phyloP scores from a whole-genome alignment of 2,329 filamentous ascomycete species.

The Nigrospora oryzae region DNA sequence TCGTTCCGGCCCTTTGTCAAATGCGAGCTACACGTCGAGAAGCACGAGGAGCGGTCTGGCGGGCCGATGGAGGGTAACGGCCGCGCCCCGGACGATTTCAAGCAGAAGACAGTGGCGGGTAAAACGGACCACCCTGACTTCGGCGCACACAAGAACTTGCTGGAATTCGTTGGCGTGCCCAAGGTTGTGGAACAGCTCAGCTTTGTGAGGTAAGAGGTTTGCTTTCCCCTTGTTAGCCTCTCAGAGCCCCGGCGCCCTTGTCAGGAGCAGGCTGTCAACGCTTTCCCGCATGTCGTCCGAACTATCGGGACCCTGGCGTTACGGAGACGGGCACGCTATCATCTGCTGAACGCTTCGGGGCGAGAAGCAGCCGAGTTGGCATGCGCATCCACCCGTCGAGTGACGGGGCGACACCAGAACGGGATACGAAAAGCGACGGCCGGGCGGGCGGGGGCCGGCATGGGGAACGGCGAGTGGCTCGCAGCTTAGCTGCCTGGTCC shows the following conservation, averaged over 20 bases:
- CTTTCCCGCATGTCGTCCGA: constrained; percentile 5
- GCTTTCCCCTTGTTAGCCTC: not conserved
- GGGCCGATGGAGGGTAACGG: constrained; percentile 28
- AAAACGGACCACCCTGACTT: constrained; percentile 59
- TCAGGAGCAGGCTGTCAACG: no score
- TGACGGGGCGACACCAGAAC: constrained; percentile 3
- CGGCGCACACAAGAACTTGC: constrained; percentile 35
- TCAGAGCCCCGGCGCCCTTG: no score
- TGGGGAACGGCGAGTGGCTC: no score
- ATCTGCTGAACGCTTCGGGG: constrained; percentile 9
- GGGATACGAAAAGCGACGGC: no score
- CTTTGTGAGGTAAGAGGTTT: constrained; percentile 57
- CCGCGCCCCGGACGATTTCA: constrained; percentile 49
- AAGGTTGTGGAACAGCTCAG: constrained; percentile 61
- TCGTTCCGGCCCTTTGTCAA: constrained; percentile 67
- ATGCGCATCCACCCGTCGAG: constrained; percentile 16
- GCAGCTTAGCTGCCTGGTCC: no score
- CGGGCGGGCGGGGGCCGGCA: no score
- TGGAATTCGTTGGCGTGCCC: constrained; percentile 50
- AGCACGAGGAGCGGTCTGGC: constrained; percentile 27
- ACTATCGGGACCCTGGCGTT: constrained; percentile 7
- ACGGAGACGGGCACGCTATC: constrained; percentile 8
- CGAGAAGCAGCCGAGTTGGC: constrained; percentile 12
- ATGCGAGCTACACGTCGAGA: constrained; percentile 75
- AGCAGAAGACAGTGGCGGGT: constrained; percentile 46